A percentile compares a stretch with the other conserved stretches of the same genome.
Evolutionary conservation across 2,329 filamentous ascomycete genomes (phyloP).

Genomic region (Fusarium irregulare): DNA sequence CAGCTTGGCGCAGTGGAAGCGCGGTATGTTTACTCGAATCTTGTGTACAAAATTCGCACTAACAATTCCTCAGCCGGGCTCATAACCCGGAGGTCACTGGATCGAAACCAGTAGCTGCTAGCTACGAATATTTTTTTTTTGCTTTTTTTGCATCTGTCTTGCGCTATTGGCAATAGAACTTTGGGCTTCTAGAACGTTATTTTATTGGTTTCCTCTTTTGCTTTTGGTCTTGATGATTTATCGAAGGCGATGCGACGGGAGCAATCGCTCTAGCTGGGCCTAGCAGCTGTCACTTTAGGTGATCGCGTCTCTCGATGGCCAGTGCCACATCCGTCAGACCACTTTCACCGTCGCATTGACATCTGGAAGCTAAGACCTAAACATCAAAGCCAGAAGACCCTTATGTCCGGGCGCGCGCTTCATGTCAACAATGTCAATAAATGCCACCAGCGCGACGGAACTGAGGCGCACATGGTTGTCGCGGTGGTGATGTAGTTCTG

Average conservation of each 20-base stretch:
- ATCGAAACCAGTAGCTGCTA: conserved; percentile 35
- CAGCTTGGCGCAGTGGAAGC: conserved; percentile 35
- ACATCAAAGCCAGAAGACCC: not conserved
- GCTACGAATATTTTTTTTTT: not conserved
- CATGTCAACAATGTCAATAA: not conserved
- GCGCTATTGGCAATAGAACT: not conserved
- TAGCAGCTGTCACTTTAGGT: rapidly evolving
- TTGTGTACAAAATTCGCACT: not conserved
- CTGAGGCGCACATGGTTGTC: not conserved
- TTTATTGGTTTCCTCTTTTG: too few relatives aligned
- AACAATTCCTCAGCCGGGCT: conserved; percentile 29
- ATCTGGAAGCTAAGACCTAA: not conserved
- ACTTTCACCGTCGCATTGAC: not conserved
- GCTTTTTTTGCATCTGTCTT: rapidly evolving
- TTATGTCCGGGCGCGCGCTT: not conserved
- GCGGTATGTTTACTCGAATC: conserved; percentile 12
- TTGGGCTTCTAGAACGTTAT: not conserved
- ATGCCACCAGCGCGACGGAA: not conserved
- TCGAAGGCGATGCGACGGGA: not conserved
- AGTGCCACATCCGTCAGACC: not conserved
- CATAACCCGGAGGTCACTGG: conserved; percentile 32
- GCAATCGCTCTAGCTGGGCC: not conserved
- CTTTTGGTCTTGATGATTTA: too few relatives aligned
- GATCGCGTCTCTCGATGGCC: not conserved
- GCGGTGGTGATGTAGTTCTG: rapidly evolving